phyloP scores from a whole-genome alignment of 768 basidiomycete species.

The Amanita muscaria region DNA sequence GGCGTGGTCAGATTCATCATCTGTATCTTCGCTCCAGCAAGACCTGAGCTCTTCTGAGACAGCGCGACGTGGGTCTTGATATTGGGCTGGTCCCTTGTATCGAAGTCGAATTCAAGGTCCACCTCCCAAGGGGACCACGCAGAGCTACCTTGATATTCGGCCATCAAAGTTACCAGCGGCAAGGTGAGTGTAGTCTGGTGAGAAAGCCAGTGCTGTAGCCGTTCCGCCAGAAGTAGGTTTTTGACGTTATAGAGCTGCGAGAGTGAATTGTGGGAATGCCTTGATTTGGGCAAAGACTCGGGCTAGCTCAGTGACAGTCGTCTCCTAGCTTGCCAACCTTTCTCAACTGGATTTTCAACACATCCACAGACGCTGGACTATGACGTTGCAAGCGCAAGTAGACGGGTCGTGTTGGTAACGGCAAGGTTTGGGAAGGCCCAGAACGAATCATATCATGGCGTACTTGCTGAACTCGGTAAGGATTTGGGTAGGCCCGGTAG shows the following conservation, averaged over 20 bases:
- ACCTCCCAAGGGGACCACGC: conserved; percentile 68
- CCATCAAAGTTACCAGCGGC: too few relatives aligned
- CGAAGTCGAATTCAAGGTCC: conserved; percentile 48
- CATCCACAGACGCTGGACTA: conserved; percentile 67
- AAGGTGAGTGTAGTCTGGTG: too few relatives aligned
- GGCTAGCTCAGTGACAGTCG: too few relatives aligned
- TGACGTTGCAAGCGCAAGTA: conserved; percentile 49
- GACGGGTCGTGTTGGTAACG: conserved; percentile 88
- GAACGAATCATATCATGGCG: too few relatives aligned
- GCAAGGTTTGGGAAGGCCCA: conserved; percentile 39
- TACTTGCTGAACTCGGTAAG: too few relatives aligned
- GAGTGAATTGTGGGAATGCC: too few relatives aligned
- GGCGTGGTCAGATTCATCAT: conserved; percentile 31
- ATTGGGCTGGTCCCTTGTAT: conserved; percentile 41
- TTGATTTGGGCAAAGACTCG: too few relatives aligned
- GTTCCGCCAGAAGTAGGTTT: too few relatives aligned
- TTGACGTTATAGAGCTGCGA: too few relatives aligned
- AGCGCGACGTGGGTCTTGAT: conserved; percentile 27
- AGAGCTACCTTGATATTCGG: conserved; percentile 69
- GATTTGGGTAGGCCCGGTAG: too few relatives aligned
- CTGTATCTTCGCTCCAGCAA: conserved; percentile 52
- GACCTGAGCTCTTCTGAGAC: conserved; percentile 36
- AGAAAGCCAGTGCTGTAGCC: too few relatives aligned
- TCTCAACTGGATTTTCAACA: conserved; percentile 80
- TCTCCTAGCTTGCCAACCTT: conserved; percentile 25